phyloP scores from a whole-genome alignment of 176 grass and related monocot genomes.

The Tuctoria greenei region DNA sequence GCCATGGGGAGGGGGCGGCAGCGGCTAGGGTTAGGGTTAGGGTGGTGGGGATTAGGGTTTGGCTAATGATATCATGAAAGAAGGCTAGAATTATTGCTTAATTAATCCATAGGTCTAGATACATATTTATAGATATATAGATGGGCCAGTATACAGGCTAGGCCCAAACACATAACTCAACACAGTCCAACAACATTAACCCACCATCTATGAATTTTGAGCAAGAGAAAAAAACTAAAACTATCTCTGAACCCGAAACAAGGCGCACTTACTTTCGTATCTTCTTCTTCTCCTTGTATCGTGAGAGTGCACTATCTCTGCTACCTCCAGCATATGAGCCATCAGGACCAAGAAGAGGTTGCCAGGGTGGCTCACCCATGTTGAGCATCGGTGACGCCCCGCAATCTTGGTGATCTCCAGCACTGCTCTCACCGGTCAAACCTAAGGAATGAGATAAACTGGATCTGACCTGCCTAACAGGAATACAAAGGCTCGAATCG shows the following conservation, averaged over 20 bases:
- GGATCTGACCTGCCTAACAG: constrained; percentile 61
- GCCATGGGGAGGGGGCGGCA: too few species aligned
- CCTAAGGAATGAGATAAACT: constrained; percentile 71
- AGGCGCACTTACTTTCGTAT: constrained; percentile 67
- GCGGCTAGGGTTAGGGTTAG: too few species aligned
- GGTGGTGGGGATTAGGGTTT: too few species aligned
- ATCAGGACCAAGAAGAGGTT: constrained; percentile 54
- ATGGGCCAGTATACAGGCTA: too few species aligned
- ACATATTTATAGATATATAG: too few species aligned
- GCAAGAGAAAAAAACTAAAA: not conserved
- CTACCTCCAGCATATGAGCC: constrained; percentile 49
- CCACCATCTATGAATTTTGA: constrained; percentile 11
- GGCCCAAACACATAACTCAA: too few species aligned
- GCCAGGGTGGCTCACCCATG: constrained; percentile 73
- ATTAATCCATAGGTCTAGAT: too few species aligned
- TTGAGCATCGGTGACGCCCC: constrained; percentile 61
- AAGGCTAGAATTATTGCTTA: too few species aligned
- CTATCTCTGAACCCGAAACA: not conserved
- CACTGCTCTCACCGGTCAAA: constrained; percentile 86
- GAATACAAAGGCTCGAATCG: constrained; percentile 68
- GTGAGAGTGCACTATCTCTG: constrained; percentile 77
- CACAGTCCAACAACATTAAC: not conserved
- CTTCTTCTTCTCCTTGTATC: constrained; percentile 98
- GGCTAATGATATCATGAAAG: too few species aligned
- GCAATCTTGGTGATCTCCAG: constrained; percentile 85